A percentile compares a stretch with the other conserved stretches of the same genome.
phyloP scores from a whole-genome alignment of 495 filamentous ascomycete genomes.

The Podospora tetraspora region DNA sequence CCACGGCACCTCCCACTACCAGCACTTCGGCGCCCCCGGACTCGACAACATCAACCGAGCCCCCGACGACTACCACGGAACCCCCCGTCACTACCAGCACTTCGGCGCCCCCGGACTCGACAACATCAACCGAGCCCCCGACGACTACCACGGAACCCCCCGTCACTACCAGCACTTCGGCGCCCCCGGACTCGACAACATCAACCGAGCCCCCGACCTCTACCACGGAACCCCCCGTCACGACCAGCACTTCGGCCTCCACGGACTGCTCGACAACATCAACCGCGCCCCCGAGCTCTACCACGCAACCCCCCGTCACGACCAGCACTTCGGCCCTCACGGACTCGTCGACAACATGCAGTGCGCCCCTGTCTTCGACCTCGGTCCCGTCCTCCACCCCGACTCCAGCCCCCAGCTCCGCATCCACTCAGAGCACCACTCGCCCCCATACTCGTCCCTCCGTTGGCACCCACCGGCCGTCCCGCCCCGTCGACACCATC shows the following conservation, averaged over 20 bases:
- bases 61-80: neutral
- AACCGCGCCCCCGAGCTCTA: neutral
- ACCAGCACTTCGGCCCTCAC: too few species aligned
- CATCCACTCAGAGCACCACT: neutral
- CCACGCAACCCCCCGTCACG: neutral
- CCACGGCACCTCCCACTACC: neutral
- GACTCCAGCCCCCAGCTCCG: neutral
- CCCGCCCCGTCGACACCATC: constrained; percentile 9
- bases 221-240: neutral
- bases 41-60: neutral
- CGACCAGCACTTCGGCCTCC: neutral
- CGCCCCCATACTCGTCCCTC: neutral
- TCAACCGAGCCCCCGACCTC: neutral
- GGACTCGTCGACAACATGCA: too few species aligned
- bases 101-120: neutral
- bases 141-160: neutral
- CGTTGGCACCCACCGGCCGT: neutral
- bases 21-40: neutral
- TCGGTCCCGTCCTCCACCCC: constrained; percentile 3
- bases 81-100: constrained; percentile 1
- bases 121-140: neutral
- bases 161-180: constrained; percentile 5
- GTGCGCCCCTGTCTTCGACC: neutral
- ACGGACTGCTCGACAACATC: neutral
- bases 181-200: neutral